A percentile compares a stretch with the other conserved stretches of the same genome.
Evolutionary conservation across 371 early-diverging fungal species (phyloP).

Genomic region (Mortierella sp.): DNA sequence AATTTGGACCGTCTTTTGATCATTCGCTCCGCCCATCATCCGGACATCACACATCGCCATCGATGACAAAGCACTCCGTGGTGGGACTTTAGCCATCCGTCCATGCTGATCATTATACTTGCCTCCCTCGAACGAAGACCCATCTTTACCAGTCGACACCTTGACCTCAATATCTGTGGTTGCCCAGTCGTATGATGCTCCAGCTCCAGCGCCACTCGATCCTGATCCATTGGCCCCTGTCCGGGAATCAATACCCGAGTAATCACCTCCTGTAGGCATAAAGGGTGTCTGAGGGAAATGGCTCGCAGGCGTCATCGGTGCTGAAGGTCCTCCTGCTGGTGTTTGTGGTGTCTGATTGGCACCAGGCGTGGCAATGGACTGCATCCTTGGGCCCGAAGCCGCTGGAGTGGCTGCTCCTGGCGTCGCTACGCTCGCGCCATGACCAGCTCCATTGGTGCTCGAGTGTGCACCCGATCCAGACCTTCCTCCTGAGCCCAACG

Average conservation of each 20-base stretch:
- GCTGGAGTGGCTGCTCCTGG: conserved; percentile 37
- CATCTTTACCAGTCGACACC: conserved; percentile 31
- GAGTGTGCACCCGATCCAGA: conserved; percentile 34
- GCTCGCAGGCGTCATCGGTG: conserved; percentile 58
- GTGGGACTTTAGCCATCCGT: conserved; percentile 59
- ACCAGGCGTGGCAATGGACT: conserved; percentile 56
- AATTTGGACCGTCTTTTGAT: conserved; percentile 53
- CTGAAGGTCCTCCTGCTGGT: conserved; percentile 57
- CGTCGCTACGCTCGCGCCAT: conserved; percentile 29
- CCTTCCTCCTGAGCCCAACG: conserved; percentile 29
- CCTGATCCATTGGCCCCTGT: conserved; percentile 22
- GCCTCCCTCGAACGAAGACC: conserved; percentile 35
- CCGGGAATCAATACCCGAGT: conserved; percentile 51
- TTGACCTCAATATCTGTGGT: conserved; percentile 72
- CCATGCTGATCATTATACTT: conserved; percentile 50
- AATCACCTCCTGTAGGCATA: conserved; percentile 70
- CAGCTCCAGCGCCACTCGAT: conserved; percentile 6
- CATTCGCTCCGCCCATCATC: conserved; percentile 42
- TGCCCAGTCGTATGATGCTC: conserved; percentile 66
- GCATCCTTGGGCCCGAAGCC: conserved; percentile 16
- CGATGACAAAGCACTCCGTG: conserved; percentile 60
- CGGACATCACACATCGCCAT: conserved; percentile 58
- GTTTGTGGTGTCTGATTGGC: conserved; percentile 62
- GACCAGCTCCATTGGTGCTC: conserved; percentile 30
- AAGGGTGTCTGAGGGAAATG: conserved; percentile 71